Base-by-base conservation (phyloP, 495 filamentous ascomycete species). In the Aspergillus baeticus region DNA sequence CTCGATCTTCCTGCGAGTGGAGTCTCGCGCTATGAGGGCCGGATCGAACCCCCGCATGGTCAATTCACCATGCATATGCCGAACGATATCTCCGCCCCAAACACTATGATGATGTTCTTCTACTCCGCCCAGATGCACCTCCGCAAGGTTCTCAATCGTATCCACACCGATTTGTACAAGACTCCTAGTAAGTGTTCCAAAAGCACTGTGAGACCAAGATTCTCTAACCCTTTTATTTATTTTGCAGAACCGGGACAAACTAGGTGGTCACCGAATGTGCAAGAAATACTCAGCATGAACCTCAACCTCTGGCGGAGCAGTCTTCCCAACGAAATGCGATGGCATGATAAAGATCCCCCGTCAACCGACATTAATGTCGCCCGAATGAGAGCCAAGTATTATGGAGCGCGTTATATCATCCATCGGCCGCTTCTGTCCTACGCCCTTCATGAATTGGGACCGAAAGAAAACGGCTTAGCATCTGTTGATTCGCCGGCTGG, bases 321-420 rank as follows among this genome's bases (percentile, higher is more conserved):
- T 20, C 71, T 86, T 5, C 73, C 77, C 5, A 34, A 59, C 0
- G 53, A 56, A 1, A 76, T 89, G 60, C 68, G 71, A 48, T 98
- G 93, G 87, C 66, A 81, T 17, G 87, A 89, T 43, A 63, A 63
- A 2, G 87, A 92, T 37, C 75, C 77, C 2, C 90, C 89, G 2
- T 77, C 91, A 2, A 59, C 56, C 2, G 87, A 96, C 26, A 94
- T 98, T 52, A 86, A 96, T 20, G 78, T 80, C 6, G 93, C 94
- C 15, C 85, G 94, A 5, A 79, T 97, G 46, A 84, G 94, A 23
- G 94, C 90, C 6, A 98, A 98, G 64, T 97, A 93, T 69, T 97
- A 91, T 72, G 94, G 94, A 20, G 93, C 91, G 0, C 81, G 84
- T 38, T 92, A 96, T 44, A 92, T 98, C 65, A 92, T 94, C 14